phyloP scores from a whole-genome alignment of 805 yeast genomes.

The Sugiyamaella marilandica region DNA sequence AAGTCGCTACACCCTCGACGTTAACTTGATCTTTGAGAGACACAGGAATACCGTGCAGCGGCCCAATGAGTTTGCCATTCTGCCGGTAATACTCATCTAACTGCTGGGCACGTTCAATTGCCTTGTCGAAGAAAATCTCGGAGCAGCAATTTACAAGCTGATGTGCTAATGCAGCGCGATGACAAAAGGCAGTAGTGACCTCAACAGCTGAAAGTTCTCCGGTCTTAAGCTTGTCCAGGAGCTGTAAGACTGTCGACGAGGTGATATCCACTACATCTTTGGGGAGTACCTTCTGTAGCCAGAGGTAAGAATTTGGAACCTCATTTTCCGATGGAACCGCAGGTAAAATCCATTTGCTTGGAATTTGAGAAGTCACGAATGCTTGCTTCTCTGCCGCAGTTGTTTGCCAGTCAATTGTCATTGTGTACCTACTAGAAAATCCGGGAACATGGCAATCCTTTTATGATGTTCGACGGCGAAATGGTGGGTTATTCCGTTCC shows the following conservation, averaged over 20 bases:
- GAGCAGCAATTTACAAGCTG: conserved; percentile 49
- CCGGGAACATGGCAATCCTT: too few species aligned
- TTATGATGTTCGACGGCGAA: too few species aligned
- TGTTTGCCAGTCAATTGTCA: conserved; percentile 52
- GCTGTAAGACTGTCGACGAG: conserved; percentile 5
- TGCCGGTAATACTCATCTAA: conserved; percentile 48
- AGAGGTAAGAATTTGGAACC: conserved; percentile 7
- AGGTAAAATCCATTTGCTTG: conserved; percentile 10
- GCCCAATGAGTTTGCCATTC: conserved; percentile 50
- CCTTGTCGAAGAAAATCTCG: conserved; percentile 49
- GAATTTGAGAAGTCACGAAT: conserved; percentile 7
- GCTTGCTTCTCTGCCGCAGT: conserved; percentile 44
- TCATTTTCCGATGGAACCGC: conserved; percentile 6
- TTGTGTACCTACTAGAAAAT: not conserved
- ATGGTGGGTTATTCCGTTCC: too few species aligned
- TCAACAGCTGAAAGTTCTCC: conserved; percentile 35
- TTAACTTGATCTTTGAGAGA: conserved; percentile 52
- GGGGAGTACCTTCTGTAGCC: conserved; percentile 11
- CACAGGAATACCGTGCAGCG: conserved; percentile 62
- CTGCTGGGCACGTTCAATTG: conserved; percentile 49
- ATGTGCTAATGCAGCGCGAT: conserved; percentile 55
- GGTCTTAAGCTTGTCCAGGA: not conserved
- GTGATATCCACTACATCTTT: conserved; percentile 8
- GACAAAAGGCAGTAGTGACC: conserved; percentile 52
- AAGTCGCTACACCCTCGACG: conserved; percentile 45